Evolutionary conservation across 352 stramenopile species (phyloP).

Genomic region (Saprolegnia parasitica): DNA sequence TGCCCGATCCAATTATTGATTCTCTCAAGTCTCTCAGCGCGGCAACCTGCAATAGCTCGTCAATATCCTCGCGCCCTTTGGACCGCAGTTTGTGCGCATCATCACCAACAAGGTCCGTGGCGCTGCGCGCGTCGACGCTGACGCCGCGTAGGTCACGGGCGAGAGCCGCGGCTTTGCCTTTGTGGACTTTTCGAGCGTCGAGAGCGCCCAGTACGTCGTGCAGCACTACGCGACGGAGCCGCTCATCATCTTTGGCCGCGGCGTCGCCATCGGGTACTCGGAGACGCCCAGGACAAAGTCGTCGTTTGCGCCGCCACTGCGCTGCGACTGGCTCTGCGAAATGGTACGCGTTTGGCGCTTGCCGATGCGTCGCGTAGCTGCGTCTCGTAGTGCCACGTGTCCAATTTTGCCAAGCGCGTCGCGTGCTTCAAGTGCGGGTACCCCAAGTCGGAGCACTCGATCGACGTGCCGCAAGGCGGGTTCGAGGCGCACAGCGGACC

Average conservation of each 20-base stretch:
- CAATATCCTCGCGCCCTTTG: constrained; percentile 45
- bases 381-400: constrained; percentile 54
- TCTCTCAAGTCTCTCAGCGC: too few relatives aligned
- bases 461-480: constrained; percentile 36
- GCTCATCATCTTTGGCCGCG: constrained; percentile 47
- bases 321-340: constrained; percentile 66
- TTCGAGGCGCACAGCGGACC: constrained; percentile 29
- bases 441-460: constrained; percentile 35
- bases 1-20: background rate
- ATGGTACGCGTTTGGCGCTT: constrained; percentile 35
- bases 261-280: constrained; percentile 43
- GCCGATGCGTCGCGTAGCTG: background rate
- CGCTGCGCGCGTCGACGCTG: background rate
- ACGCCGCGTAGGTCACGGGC: constrained; percentile 39
- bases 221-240: constrained; percentile 52
- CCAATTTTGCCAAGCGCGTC: constrained; percentile 60
- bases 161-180: constrained; percentile 75
- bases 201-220: constrained; percentile 49
- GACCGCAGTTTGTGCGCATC: constrained; percentile 40
- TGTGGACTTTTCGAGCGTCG: constrained; percentile 59
- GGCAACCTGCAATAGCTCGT: too few relatives aligned
- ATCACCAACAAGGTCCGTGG: constrained; percentile 65
- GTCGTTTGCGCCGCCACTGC: constrained; percentile 32
- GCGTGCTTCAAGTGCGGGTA: constrained; percentile 70
- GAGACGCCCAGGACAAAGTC: constrained; percentile 36